Base-by-base conservation (phyloP, 2,329 filamentous ascomycete genomes). In the Xylariaceae sp. region DNA sequence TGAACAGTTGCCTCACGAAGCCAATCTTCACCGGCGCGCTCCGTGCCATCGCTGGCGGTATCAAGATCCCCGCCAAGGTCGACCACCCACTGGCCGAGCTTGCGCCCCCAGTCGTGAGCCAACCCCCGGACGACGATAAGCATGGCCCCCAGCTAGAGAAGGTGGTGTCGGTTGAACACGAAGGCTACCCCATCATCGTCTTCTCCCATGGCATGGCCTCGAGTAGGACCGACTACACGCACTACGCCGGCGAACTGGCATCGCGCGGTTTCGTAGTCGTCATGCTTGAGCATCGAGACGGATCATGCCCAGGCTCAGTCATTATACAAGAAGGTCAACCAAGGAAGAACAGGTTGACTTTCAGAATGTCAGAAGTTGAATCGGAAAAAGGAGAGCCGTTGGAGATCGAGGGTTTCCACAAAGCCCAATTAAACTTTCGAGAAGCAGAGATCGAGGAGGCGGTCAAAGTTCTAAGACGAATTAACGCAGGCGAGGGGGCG, bases 131-230 rank as follows among this genome's bases (percentile, higher is more conserved):
- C 40, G 55, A 31, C 17, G 52, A 24, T 12, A 50, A 34, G 12
- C 43, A 55, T 17, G 47, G 45, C 3, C 42, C 42, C 17, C 43
- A 43, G 11, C 41, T 52, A 2, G 50, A 55, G 35, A 50, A 59
- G 18, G 48, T 57, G 9, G 29, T 51, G 1, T 41, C 40, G 4
- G 40, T 43, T 8, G 43, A 53, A 5, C 34, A 39, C 13, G 37
- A 46, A 13, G 50, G 50, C 1, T 61, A 68, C 18, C 69, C 70
- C 7, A 59, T 74, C 43, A 55, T 74, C 42, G 55, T 74, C 47
- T 73, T 75, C 50, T 73, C 71, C 4, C 71, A 75, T 46, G 71
- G 71, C 30, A 69, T 69, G 54, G 70, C 68, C 16, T 68, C 65
- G 29, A 69, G 66, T 0, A 56, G 71, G 15, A 71, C 68, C 1